These are phyloP conservation scores for Suhomyces bribrorum DNA, from an alignment of 1,139 yeast genomes.

Conservation along the genomic window DNA sequence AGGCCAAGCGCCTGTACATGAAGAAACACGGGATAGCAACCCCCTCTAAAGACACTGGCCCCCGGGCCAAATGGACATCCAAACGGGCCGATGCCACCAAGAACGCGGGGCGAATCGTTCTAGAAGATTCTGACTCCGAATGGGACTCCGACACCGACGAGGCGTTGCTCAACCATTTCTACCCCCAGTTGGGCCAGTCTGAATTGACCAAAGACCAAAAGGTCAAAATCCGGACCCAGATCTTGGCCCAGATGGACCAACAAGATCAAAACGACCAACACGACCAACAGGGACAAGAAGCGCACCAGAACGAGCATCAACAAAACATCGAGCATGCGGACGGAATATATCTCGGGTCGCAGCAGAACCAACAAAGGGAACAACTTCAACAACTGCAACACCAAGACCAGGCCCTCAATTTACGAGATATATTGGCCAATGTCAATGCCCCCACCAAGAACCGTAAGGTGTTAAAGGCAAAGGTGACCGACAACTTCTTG, in stretches of 20 bases:
- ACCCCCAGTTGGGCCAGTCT: constrained; percentile 40
- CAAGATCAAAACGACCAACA: constrained; percentile 14
- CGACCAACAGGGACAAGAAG: constrained; percentile 5
- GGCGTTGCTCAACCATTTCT: constrained; percentile 42
- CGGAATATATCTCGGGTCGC: constrained; percentile 41
- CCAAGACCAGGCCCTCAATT: constrained; percentile 3
- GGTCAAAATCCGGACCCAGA: constrained; percentile 38
- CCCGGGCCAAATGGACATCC: constrained; percentile 40
- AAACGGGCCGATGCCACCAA: constrained; percentile 22
- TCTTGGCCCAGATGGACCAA: constrained; percentile 31
- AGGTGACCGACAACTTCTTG: constrained; percentile 35
- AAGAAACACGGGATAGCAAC: constrained; percentile 38
- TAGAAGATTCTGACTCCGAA: constrained; percentile 39
- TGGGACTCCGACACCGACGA: constrained; percentile 51
- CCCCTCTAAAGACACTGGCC: constrained; percentile 3
- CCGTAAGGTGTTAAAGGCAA: constrained; percentile 34
- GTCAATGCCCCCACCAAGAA: constrained; percentile 23
- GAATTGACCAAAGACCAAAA: constrained; percentile 39
- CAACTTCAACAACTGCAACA: background rate
- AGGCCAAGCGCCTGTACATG: constrained; percentile 42
- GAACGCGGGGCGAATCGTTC: constrained; percentile 15
- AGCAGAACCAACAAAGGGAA: constrained; percentile 2
- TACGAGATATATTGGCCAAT: constrained; percentile 9
- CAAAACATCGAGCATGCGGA: constrained; percentile 16
- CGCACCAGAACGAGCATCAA: too few species aligned